Evolutionary conservation across 2,329 filamentous ascomycete genomes (phyloP).

Genomic region (Clarireedia homoeocarpa): DNA sequence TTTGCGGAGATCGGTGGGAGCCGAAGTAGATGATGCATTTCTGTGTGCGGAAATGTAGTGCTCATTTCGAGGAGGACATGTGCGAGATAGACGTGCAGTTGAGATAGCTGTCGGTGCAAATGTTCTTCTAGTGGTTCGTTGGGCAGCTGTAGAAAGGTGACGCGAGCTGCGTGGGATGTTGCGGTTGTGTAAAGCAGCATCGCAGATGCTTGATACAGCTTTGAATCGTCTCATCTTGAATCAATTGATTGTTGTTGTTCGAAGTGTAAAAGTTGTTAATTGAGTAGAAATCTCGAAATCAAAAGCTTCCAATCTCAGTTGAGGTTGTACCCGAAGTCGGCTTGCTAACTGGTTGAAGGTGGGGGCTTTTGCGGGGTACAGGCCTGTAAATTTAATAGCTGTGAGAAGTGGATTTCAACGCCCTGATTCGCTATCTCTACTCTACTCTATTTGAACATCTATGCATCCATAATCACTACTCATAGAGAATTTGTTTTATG

Average conservation of each 20-base stretch:
- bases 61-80: conserved; percentile 1
- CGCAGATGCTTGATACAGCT: conserved; percentile 19
- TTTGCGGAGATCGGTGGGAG: conserved; percentile 38
- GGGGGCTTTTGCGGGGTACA: neutral
- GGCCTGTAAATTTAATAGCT: neutral
- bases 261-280: conserved; percentile 1
- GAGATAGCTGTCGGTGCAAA: conserved; percentile 8
- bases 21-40: conserved; percentile 17
- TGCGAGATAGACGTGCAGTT: neutral
- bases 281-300: conserved; percentile 4
- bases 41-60: neutral
- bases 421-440: neutral
- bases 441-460: conserved; percentile 22
- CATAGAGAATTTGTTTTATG: neutral
- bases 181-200: conserved; percentile 12
- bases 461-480: conserved; percentile 4
- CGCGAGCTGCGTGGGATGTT: conserved; percentile 15
- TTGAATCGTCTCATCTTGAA: conserved; percentile 25
- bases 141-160: conserved; percentile 22
- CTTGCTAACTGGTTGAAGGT: neutral
- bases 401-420: too few relatives aligned
- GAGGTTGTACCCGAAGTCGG: neutral
- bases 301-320: conserved; percentile 9
- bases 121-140: conserved; percentile 1
- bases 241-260: conserved; percentile 17